Conservation (phyloP, 331 rosid genomes). For the Acacia pycnantha region DNA sequence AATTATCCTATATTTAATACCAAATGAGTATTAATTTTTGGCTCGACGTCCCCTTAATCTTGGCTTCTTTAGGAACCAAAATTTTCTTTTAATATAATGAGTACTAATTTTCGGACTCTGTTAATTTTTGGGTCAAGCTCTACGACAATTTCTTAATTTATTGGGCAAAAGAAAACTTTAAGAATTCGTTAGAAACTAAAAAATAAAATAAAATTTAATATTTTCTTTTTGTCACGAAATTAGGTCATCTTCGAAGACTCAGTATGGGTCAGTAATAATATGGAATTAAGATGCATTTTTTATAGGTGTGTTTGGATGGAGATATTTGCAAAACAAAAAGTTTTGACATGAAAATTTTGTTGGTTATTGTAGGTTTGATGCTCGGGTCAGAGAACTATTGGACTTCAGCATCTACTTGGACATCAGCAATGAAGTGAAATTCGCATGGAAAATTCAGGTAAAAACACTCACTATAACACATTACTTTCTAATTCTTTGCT, state of each 20-base stretch:
- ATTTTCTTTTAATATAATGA: neutral
- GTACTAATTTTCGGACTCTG: neutral
- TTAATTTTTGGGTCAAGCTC: neutral
- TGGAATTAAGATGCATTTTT: neutral
- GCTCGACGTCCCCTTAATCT: neutral
- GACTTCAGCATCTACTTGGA: constrained; percentile 98
- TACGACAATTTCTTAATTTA: neutral
- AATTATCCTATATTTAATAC: too few species aligned
- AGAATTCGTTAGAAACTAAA: neutral
- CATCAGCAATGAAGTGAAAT: constrained; percentile 96
- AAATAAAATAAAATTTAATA: neutral
- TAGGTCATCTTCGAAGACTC: neutral
- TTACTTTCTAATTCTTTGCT: constrained; percentile 14
- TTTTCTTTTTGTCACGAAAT: neutral
- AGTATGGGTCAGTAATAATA: neutral
- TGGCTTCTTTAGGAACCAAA: neutral
- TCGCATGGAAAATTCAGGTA: constrained; percentile 99
- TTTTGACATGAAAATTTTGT: neutral
- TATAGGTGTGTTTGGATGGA: neutral
- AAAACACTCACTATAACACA: neutral
- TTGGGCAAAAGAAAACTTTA: too few species aligned
- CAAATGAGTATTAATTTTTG: neutral
- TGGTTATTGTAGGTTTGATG: constrained; percentile 62
- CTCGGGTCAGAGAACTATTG: constrained; percentile 87
- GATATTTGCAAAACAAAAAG: neutral